These are phyloP conservation scores for Phytopythium helicoides DNA, from an alignment of 352 stramenopile species.

Conservation along the genomic window DNA sequence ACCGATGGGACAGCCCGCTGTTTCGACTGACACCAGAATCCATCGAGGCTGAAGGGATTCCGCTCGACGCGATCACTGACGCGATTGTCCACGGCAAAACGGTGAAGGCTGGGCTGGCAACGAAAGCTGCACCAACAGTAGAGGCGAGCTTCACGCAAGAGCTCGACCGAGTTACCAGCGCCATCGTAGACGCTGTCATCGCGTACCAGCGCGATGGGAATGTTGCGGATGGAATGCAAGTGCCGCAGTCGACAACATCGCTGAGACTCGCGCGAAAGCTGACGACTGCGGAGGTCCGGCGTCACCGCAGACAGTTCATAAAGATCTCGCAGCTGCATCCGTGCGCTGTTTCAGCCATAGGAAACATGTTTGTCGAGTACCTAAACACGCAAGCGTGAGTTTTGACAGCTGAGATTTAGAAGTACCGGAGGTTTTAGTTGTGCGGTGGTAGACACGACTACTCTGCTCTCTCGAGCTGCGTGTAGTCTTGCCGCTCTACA, in stretches of 20 bases:
- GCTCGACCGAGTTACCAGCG: conserved; percentile 53
- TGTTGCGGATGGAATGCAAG: conserved; percentile 44
- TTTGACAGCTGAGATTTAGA: no score
- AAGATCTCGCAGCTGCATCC: conserved; percentile 73
- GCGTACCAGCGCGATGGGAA: conserved; percentile 59
- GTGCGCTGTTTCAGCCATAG: conserved; percentile 47
- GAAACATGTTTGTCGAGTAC: conserved; percentile 71
- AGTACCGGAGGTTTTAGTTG: neutral
- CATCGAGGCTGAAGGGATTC: conserved; percentile 30
- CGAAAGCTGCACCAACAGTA: conserved; percentile 44
- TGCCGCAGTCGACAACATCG: conserved; percentile 13
- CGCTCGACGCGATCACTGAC: conserved; percentile 50
- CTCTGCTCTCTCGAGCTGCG: conserved; percentile 54
- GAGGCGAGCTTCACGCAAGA: conserved; percentile 77
- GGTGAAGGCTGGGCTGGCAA: conserved; percentile 69
- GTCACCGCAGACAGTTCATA: conserved; percentile 78
- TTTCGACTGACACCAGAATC: conserved; percentile 60
- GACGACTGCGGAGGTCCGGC: conserved; percentile 53
- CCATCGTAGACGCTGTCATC: conserved; percentile 60
- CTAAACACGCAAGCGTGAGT: conserved; percentile 73
- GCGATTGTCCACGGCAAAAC: conserved; percentile 60
- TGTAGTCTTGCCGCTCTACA: conserved; percentile 64
- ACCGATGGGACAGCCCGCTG: conserved; percentile 93
- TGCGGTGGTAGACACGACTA: conserved; percentile 12
- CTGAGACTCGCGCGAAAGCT: conserved; percentile 39